These are phyloP conservation scores for Xylaria curta DNA, from an alignment of 495 filamentous ascomycete species.

Conservation along the genomic window DNA sequence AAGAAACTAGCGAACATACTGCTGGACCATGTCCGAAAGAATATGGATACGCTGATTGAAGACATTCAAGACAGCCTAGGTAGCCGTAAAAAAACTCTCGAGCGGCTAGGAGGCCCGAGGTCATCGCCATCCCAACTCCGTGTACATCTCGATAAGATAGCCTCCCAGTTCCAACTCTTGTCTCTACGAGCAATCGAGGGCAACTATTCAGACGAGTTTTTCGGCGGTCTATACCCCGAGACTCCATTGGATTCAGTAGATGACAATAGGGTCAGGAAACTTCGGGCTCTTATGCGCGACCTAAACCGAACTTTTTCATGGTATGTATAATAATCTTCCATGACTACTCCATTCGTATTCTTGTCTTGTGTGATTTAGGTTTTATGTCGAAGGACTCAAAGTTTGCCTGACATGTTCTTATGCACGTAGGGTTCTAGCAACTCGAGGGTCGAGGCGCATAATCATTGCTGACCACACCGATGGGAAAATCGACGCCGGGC, in stretches of 20 bases:
- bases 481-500: neutral
- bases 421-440: constrained; percentile 19
- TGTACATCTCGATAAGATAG: constrained; percentile 31
- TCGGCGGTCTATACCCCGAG: constrained; percentile 26
- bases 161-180: constrained; percentile 33
- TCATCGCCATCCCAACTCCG: constrained; percentile 28
- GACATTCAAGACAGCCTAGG: constrained; percentile 28
- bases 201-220: constrained; percentile 34
- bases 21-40: constrained; percentile 36
- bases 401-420: too few relatives aligned
- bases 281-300: constrained; percentile 36
- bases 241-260: neutral
- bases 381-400: too few relatives aligned
- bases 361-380: too few relatives aligned
- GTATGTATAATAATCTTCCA: too few relatives aligned
- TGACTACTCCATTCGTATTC: too few relatives aligned
- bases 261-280: constrained; percentile 31
- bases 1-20: constrained; percentile 44
- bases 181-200: constrained; percentile 33
- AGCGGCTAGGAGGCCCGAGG: constrained; percentile 29
- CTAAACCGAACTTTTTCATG: constrained; percentile 33
- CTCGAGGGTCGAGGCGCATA: constrained; percentile 33
- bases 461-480: constrained; percentile 24
- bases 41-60: constrained; percentile 37
- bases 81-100: constrained; percentile 13